Percentiles rank a stretch among this genome's conserved stretches.
These are phyloP conservation scores for Turritis glabra DNA, from an alignment of 345 rosid species.

Conservation along the genomic window DNA sequence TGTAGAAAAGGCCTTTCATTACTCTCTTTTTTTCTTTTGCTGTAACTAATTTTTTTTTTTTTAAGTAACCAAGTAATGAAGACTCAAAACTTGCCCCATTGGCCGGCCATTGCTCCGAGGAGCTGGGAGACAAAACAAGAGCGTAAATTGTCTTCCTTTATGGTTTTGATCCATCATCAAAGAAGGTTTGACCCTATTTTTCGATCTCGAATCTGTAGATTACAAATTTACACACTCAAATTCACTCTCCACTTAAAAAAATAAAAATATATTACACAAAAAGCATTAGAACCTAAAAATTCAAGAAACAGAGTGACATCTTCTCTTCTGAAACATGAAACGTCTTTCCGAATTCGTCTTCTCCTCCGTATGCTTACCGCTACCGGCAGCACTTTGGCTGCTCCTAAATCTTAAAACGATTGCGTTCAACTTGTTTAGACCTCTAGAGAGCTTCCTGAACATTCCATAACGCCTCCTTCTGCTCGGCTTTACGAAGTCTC, in stretches of 20 bases:
- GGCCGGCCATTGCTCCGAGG: too few species aligned
- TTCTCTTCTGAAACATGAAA: conserved; percentile 73
- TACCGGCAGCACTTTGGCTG: conserved; percentile 48
- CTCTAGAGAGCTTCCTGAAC: conserved; percentile 70
- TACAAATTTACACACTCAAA: conserved; percentile 29
- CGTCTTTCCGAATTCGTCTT: conserved; percentile 63
- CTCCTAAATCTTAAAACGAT: conserved; percentile 60
- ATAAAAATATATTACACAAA: conserved; percentile 1
- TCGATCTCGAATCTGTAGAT: neutral
- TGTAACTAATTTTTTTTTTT: too few species aligned
- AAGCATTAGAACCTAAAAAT: neutral
- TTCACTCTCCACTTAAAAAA: neutral
- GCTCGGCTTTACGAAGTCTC: conserved; percentile 69
- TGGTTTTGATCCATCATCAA: neutral
- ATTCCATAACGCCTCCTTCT: conserved; percentile 48
- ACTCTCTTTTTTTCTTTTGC: neutral
- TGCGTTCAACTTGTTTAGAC: conserved; percentile 73
- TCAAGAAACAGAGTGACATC: conserved; percentile 91
- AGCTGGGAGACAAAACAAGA: too few species aligned
- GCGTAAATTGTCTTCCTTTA: neutral
- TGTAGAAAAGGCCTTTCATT: neutral
- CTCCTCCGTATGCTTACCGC: conserved; percentile 31
- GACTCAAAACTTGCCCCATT: too few species aligned
- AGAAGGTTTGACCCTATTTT: neutral
- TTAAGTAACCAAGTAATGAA: neutral